Evolutionary conservation across 805 yeast genomes (phyloP).

Genomic region (Geotrichum ghanense): DNA sequence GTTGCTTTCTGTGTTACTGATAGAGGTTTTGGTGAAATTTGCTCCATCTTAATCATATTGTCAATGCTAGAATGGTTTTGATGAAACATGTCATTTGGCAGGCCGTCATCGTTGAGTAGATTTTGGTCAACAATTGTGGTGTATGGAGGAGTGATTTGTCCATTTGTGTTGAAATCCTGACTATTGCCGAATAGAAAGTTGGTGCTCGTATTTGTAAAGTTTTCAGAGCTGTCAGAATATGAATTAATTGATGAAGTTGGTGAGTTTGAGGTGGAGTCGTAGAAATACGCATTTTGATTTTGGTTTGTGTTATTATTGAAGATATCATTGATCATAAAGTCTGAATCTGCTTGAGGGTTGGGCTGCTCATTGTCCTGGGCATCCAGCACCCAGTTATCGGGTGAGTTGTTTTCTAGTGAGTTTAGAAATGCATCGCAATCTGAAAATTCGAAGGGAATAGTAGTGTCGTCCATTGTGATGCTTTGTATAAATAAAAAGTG

Average conservation of each 20-base stretch:
- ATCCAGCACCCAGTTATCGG: not conserved
- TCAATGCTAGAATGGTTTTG: not conserved
- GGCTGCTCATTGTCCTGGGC: not conserved
- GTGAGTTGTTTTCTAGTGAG: conserved; percentile 7
- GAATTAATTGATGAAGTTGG: not conserved
- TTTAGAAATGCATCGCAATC: conserved; percentile 16
- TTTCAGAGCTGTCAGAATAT: conserved; percentile 1
- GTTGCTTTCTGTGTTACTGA: not conserved
- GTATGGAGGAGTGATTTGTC: not conserved
- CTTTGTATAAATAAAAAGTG: too few relatives aligned
- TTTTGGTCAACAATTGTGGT: not conserved
- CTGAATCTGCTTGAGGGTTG: not conserved
- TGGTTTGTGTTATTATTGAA: not conserved
- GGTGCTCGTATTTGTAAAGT: not conserved
- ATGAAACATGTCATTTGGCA: not conserved
- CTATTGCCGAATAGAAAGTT: not conserved
- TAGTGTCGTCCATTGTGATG: conserved; percentile 9
- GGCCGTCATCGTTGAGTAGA: not conserved
- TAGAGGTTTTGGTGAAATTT: conserved; percentile 3
- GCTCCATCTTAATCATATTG: conserved; percentile 2
- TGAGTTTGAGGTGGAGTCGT: not conserved
- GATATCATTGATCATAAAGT: not conserved
- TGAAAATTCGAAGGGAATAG: conserved; percentile 12
- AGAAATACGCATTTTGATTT: not conserved
- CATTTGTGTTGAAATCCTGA: not conserved